phyloP scores from a whole-genome alignment of 257 asterid species.

The Nicotiana obtusifolia region DNA sequence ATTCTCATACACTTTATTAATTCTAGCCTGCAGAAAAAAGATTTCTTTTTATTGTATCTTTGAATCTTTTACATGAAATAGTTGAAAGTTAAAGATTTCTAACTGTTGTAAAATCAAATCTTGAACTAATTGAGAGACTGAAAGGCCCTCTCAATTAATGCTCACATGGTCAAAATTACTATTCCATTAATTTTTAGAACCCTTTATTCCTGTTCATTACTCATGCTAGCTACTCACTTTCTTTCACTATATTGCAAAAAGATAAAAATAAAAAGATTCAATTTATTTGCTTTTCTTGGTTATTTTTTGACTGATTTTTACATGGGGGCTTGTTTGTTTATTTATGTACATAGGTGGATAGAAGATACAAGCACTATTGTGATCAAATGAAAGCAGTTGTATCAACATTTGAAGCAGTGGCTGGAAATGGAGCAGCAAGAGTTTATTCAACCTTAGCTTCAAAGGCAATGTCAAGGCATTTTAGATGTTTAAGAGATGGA shows the following conservation, averaged over 20 bases:
- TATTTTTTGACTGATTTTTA: neutral
- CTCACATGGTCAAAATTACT: slow-evolving; percentile 36
- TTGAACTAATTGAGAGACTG: slow-evolving; percentile 28
- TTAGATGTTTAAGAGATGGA: slow-evolving; percentile 66
- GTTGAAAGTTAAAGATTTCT: slow-evolving; percentile 7
- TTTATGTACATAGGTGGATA: slow-evolving; percentile 51
- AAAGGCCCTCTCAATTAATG: slow-evolving; percentile 36
- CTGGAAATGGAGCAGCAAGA: slow-evolving; percentile 69
- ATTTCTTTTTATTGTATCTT: neutral
- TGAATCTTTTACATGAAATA: neutral
- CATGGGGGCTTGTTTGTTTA: neutral
- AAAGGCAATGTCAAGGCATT: slow-evolving; percentile 86
- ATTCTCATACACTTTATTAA: too few relatives aligned
- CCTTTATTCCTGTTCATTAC: slow-evolving; percentile 15
- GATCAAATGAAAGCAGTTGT: slow-evolving; percentile 72
- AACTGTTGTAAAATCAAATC: neutral
- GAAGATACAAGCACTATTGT: slow-evolving; percentile 84
- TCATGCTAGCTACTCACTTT: neutral
- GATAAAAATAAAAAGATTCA: neutral
- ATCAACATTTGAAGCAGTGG: slow-evolving; percentile 65
- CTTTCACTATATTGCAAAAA: neutral
- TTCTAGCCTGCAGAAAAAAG: too few relatives aligned
- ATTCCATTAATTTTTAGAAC: slow-evolving; percentile 27
- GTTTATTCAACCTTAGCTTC: slow-evolving; percentile 65
- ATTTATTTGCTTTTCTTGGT: neutral